These are phyloP conservation scores for Pichia nakasei DNA, from an alignment of 805 yeast genomes.

Conservation along the genomic window DNA sequence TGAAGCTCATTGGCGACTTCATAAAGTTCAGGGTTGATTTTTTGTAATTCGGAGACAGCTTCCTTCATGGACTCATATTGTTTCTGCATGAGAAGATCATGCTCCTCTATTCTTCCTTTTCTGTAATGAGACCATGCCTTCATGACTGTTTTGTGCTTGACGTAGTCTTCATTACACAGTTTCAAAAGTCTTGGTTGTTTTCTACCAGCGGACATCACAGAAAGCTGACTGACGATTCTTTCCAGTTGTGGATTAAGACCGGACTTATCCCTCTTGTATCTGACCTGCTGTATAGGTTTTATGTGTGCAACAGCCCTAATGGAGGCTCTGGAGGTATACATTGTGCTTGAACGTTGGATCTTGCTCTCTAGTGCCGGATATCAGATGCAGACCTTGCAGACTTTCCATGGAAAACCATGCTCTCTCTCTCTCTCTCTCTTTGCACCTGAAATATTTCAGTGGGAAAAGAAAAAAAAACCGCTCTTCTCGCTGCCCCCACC, in stretches of 20 bases:
- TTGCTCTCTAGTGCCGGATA: too few species aligned
- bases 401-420: too few species aligned
- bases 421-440: too few species aligned
- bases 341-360: too few species aligned
- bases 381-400: too few species aligned
- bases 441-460: too few species aligned
- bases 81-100: slow-evolving; percentile 35
- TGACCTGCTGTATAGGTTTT: slow-evolving; percentile 35
- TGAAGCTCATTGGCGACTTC: slow-evolving; percentile 53
- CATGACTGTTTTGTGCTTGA: slow-evolving; percentile 75
- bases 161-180: slow-evolving; percentile 67
- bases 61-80: slow-evolving; percentile 59
- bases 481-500: too few species aligned
- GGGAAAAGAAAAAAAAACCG: too few species aligned
- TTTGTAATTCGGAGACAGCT: slow-evolving; percentile 66
- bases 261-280: slow-evolving; percentile 23
- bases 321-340: not conserved
- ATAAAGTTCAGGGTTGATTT: slow-evolving; percentile 45
- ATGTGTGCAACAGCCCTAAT: not conserved
- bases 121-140: slow-evolving; percentile 72
- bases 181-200: slow-evolving; percentile 80
- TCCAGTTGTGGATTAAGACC: slow-evolving; percentile 24
- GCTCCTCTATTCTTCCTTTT: slow-evolving; percentile 39
- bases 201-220: slow-evolving; percentile 78
- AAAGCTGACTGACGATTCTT: slow-evolving; percentile 41